These are phyloP conservation scores for Nicotiana paniculata DNA, from an alignment of 257 asterid species.

Conservation along the genomic window DNA sequence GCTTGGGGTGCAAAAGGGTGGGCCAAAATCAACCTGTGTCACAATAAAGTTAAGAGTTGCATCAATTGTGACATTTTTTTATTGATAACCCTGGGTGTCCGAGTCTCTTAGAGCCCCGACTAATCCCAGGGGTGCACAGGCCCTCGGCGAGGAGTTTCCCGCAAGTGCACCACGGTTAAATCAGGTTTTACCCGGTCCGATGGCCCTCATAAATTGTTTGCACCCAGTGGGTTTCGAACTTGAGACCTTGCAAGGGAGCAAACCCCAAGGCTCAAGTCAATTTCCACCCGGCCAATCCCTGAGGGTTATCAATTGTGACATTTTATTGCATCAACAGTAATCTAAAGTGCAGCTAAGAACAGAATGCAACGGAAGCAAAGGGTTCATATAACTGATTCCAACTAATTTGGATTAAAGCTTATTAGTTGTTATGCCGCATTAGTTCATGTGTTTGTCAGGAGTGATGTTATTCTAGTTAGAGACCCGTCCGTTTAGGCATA, in stretches of 20 bases:
- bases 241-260: too few relatives aligned
- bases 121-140: too few relatives aligned
- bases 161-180: too few relatives aligned
- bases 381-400: not conserved
- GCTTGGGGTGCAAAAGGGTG: not conserved
- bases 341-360: not conserved
- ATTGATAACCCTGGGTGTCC: too few relatives aligned
- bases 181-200: too few relatives aligned
- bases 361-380: not conserved
- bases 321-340: not conserved
- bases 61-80: not conserved
- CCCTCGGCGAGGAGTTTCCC: too few relatives aligned
- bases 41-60: not conserved
- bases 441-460: not conserved
- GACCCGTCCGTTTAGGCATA: not conserved
- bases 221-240: too few relatives aligned
- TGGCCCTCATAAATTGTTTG: too few relatives aligned
- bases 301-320: not conserved
- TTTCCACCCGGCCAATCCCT: too few relatives aligned
- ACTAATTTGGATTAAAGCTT: not conserved
- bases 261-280: too few relatives aligned
- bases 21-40: not conserved
- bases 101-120: too few relatives aligned
- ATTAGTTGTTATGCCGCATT: not conserved
- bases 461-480: not conserved